Evolutionary conservation across 176 grass and related monocot species (phyloP).

Genomic region (Tillandsia fasciculata): DNA sequence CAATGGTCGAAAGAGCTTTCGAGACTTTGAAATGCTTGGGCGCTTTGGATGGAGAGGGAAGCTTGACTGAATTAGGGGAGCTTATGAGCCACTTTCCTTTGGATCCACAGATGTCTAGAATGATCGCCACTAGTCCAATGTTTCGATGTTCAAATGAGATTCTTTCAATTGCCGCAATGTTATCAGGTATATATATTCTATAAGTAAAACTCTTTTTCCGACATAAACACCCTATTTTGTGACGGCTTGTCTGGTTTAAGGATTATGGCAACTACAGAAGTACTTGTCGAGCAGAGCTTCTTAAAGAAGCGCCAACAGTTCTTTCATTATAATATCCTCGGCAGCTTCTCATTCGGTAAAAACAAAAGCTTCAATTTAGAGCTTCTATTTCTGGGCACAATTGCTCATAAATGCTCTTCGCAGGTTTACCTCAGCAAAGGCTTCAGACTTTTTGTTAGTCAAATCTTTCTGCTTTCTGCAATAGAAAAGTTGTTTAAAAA

Average conservation of each 20-base stretch:
- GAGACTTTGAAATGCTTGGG: constrained; percentile 16
- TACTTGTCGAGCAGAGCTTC: no score
- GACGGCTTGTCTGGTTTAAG: no score
- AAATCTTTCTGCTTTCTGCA: no score
- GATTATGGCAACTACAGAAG: no score
- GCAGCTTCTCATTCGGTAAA: no score
- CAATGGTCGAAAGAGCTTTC: not conserved
- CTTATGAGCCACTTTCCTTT: constrained; percentile 21
- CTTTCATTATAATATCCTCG: no score
- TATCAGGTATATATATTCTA: constrained; percentile 11
- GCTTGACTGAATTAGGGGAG: constrained; percentile 5
- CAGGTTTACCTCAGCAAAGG: no score
- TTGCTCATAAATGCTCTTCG: not conserved
- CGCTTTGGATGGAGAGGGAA: constrained; percentile 19
- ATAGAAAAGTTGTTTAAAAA: no score
- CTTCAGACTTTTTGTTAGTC: no score
- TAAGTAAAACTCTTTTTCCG: not conserved
- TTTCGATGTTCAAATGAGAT: constrained; percentile 19
- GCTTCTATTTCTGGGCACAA: not conserved
- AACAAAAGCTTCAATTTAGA: not conserved
- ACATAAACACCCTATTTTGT: no score
- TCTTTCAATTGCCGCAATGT: constrained; percentile 24
- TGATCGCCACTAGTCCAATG: constrained; percentile 7
- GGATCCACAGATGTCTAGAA: constrained; percentile 24
- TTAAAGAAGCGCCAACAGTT: no score